Evolutionary conservation across 192 early-diverging fungal species (phyloP), one percentile per base, ranked within the genome.

Genomic region (Entomortierella lignicola): DNA sequence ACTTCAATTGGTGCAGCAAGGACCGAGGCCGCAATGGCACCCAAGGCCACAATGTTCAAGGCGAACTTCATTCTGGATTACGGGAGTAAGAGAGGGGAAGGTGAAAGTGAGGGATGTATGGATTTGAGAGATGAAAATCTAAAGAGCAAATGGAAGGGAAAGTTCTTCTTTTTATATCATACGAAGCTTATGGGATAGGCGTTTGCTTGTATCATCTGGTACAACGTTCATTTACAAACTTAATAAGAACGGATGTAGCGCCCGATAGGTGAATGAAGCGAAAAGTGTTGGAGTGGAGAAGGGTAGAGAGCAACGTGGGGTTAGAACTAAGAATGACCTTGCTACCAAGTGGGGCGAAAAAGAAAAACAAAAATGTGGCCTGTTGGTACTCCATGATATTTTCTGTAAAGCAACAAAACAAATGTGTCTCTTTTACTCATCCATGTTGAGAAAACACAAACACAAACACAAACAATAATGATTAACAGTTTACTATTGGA

Each of bases 1-100:
- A 79, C 53, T 27, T 79, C 68, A 17, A 79, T 64, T 27, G 75
- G 75, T 26, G 75, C 75, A 48, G 63, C 75, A 27, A 66, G 32
- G 7, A 43, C 62, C 17, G 57, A 27, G 27, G 75, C 59, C 47
- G 67, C 68, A 11, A 66, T 31, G 23, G 75, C 75, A 18, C 62
- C 54, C 17, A 79, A 10, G 55, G 68, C 75, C 34, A 61, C 75
- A 44, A 43, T 41, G 26, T 79, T 79, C 67, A 79, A 60, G 32
- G 75, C 70, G 51, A 79, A 70, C 68, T 70, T 79, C 75, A 79
- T 79, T 26, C 30, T 29, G 26, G 32, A 27, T 12, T 23, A 23
- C 26, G 21, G 61, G 54, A 21, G 66, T n/a, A n/a, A n/a, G 55
- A 60, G 12, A 37, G n/a, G n/a, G 7, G 43, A 25, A 25, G 25